These are phyloP conservation scores for Botrytis hyacinthi DNA, from an alignment of 2,329 filamentous ascomycete species.

Conservation along the genomic window DNA sequence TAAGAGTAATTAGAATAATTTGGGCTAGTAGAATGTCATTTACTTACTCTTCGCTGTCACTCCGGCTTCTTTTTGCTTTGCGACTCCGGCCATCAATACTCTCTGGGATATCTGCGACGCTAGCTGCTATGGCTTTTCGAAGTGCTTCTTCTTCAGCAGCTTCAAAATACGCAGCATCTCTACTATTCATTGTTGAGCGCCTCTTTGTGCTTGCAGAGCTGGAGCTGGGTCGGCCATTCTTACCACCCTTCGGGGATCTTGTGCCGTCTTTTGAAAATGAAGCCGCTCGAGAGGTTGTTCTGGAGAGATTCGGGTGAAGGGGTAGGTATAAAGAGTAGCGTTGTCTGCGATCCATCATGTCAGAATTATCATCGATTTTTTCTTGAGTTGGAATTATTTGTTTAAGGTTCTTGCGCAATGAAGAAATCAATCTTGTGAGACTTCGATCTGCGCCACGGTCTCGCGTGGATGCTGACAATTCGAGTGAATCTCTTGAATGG, in stretches of 20 bases:
- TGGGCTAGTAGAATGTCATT: neutral
- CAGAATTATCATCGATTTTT: constrained; percentile 37
- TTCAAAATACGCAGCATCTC: constrained; percentile 82
- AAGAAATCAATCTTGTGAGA: constrained; percentile 38
- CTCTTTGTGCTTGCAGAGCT: constrained; percentile 58
- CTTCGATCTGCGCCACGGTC: constrained; percentile 38
- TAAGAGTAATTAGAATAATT: constrained; percentile 33
- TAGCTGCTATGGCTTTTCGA: constrained; percentile 87
- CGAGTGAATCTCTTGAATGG: constrained; percentile 27
- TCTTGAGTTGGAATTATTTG: constrained; percentile 20
- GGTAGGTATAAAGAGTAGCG: constrained; percentile 66
- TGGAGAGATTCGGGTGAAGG: constrained; percentile 52
- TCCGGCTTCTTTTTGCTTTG: constrained; percentile 78
- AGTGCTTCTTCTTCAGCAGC: constrained; percentile 75
- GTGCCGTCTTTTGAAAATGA: constrained; percentile 64
- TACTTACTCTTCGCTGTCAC: constrained; percentile 91
- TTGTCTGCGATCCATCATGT: constrained; percentile 50
- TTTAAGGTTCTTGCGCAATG: constrained; percentile 21
- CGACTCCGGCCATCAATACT: constrained; percentile 52
- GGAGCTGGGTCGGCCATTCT: constrained; percentile 52
- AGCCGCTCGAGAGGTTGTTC: constrained; percentile 58
- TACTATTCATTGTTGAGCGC: constrained; percentile 95
- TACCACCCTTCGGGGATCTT: constrained; percentile 54
- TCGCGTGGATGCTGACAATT: constrained; percentile 34
- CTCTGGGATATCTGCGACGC: constrained; percentile 63